These are phyloP conservation scores for Microcyclospora tardicrescens DNA, from an alignment of 2,329 filamentous ascomycete genomes.

Conservation along the genomic window DNA sequence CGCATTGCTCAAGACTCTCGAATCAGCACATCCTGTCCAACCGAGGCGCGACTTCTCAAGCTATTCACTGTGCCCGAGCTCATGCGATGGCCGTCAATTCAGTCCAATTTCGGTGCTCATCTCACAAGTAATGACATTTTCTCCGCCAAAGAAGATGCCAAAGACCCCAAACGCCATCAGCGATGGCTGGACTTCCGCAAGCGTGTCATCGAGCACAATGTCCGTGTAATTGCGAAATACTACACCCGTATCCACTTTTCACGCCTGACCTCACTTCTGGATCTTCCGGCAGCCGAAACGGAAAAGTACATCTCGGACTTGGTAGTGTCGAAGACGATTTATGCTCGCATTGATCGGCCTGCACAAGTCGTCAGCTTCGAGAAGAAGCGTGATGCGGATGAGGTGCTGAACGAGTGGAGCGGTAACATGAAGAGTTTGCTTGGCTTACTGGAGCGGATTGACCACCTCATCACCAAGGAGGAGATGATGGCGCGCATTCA, in stretches of 20 bases:
- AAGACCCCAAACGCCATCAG: conserved; percentile 67
- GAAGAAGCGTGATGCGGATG: conserved; percentile 86
- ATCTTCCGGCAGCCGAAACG: conserved; percentile 87
- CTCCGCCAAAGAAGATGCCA: conserved; percentile 42
- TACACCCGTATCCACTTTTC: conserved; percentile 94
- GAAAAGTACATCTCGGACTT: conserved; percentile 98
- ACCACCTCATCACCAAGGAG: conserved; percentile 98
- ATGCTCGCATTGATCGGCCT: conserved; percentile 91
- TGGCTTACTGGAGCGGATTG: conserved; percentile 76
- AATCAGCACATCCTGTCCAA: conserved; percentile 40
- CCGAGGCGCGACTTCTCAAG: conserved; percentile 77
- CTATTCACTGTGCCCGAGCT: conserved; percentile 91
- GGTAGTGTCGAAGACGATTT: conserved; percentile 94
- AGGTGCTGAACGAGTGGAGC: conserved; percentile 96
- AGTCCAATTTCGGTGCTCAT: conserved; percentile 77
- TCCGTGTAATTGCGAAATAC: conserved; percentile 94
- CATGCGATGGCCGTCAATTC: conserved; percentile 95
- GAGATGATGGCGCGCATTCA: conserved; percentile 99
- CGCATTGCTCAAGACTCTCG: conserved; percentile 78
- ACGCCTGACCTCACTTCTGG: conserved; percentile 78
- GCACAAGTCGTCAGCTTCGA: conserved; percentile 88
- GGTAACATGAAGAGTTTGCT: conserved; percentile 92
- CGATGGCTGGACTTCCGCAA: conserved; percentile 93
- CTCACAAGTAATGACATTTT: conserved; percentile 86
- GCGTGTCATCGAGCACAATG: conserved; percentile 98